These are phyloP conservation scores for Leccinum aurantiacum DNA, from an alignment of 768 basidiomycete species.

Conservation along the genomic window DNA sequence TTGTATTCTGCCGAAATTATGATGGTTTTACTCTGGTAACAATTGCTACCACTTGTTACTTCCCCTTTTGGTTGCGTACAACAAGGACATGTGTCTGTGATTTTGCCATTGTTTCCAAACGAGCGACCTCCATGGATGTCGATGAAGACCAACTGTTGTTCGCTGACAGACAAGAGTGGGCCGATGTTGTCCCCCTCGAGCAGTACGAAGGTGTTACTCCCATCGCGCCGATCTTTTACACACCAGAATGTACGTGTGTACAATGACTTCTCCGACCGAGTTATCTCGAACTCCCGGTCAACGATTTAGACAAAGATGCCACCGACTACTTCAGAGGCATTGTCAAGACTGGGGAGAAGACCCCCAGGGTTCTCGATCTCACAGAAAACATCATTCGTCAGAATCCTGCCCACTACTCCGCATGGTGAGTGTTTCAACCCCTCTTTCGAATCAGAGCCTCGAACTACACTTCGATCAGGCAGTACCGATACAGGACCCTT, in stretches of 20 bases:
- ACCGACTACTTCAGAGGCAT: constrained; percentile 91
- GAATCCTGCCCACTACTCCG: constrained; percentile 96
- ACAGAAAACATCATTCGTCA: constrained; percentile 86
- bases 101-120: not conserved
- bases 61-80: not conserved
- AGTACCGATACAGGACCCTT: constrained; percentile 90
- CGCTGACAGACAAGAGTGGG: constrained; percentile 70
- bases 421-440: constrained; percentile 62
- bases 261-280: constrained; percentile 1
- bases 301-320: constrained; percentile 77
- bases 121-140: constrained; percentile 12
- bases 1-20: constrained; percentile 23
- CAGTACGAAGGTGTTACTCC: constrained; percentile 81
- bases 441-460: not conserved
- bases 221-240: constrained; percentile 91
- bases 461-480: constrained; percentile 52
- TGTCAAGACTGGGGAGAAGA: constrained; percentile 74
- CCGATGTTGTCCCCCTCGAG: constrained; percentile 72
- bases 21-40: constrained; percentile 3
- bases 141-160: constrained; percentile 40
- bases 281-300: constrained; percentile 8
- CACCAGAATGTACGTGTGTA: constrained; percentile 70
- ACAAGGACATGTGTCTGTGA: not conserved
- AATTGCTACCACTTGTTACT: not conserved
- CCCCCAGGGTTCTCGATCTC: constrained; percentile 75